Evolutionary conservation across 2,329 filamentous ascomycete species (phyloP).

Genomic region (Fusarium pseudocircinatum): DNA sequence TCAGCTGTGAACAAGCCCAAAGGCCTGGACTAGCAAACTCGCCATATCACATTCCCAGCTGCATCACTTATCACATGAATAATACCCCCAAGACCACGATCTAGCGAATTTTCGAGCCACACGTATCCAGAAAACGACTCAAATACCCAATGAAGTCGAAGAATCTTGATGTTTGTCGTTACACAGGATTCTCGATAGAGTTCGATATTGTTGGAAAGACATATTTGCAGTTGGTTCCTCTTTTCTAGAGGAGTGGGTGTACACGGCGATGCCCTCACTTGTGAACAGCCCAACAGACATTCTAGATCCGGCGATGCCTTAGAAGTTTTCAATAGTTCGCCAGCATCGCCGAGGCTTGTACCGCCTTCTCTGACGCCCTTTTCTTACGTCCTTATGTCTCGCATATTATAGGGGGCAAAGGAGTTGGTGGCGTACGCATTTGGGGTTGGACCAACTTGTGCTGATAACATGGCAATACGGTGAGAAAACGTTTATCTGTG

Average conservation of each 20-base stretch:
- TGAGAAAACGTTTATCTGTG: neutral
- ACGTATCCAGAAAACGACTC: neutral
- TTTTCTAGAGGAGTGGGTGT: neutral
- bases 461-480: neutral
- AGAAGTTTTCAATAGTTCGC: neutral
- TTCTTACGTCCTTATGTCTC: neutral
- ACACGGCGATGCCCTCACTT: neutral
- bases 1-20: neutral
- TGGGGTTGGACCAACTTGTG: neutral
- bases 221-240: neutral
- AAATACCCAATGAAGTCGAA: neutral
- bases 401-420: neutral
- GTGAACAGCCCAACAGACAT: neutral
- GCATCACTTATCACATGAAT: neutral
- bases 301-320: neutral
- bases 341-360: neutral
- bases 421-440: constrained; percentile 12
- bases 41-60: neutral
- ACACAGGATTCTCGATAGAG: neutral
- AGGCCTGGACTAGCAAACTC: neutral
- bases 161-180: neutral
- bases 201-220: neutral
- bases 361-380: neutral
- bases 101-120: neutral
- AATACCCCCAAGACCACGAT: neutral